Evolutionary conservation across 805 yeast genomes (phyloP).

Genomic region (Metschnikowia henanensis): DNA sequence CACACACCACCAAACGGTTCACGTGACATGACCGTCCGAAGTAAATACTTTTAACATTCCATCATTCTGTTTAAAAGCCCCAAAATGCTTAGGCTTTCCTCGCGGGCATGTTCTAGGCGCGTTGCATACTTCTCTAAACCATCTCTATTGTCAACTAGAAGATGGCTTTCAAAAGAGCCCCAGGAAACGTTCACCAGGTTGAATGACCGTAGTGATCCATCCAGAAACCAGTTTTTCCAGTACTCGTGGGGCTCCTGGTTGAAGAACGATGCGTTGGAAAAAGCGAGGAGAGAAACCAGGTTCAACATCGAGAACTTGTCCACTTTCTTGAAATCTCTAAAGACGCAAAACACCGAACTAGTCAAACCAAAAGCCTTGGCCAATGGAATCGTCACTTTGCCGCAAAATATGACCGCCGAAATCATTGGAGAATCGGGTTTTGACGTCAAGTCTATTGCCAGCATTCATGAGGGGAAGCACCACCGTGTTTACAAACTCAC

Average conservation of each 20-base stretch:
- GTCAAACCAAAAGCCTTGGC: constrained; percentile 39
- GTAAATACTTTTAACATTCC: too few species aligned
- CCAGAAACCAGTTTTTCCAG: constrained; percentile 72
- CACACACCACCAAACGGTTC: too few species aligned
- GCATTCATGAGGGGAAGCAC: constrained; percentile 93
- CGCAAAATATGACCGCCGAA: constrained; percentile 46
- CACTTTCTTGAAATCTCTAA: constrained; percentile 47
- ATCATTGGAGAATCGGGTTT: constrained; percentile 46
- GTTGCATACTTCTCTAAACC: too few species aligned
- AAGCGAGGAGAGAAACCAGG: constrained; percentile 71
- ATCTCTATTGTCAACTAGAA: not conserved
- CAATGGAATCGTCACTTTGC: constrained; percentile 44
- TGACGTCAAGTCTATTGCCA: constrained; percentile 65
- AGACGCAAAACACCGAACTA: constrained; percentile 28
- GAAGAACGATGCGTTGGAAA: constrained; percentile 71
- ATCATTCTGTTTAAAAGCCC: too few species aligned
- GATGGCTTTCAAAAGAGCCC: constrained; percentile 23
- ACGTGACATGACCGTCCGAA: too few species aligned
- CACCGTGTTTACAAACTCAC: constrained; percentile 81
- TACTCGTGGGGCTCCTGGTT: constrained; percentile 98
- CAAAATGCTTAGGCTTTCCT: constrained; percentile 3
- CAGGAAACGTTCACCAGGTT: constrained; percentile 52
- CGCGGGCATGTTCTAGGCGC: constrained; percentile 2
- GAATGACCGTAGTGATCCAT: constrained; percentile 62
- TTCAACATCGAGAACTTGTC: constrained; percentile 81